Conservation (phyloP, 179 eudicot genomes). For the Silene noctiflora region DNA sequence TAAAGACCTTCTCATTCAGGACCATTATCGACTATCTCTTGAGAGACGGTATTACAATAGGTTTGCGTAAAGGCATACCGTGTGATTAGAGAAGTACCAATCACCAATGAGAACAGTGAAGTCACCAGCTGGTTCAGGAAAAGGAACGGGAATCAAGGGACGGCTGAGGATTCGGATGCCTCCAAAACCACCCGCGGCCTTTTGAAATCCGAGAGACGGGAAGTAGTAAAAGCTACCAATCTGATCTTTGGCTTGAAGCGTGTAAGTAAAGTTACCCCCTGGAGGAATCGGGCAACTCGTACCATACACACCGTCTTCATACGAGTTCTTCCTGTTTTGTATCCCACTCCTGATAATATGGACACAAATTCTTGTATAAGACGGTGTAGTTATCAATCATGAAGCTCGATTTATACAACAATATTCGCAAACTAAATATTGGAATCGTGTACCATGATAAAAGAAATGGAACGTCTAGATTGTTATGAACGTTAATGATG, state of each 20-base stretch:
- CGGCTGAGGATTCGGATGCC: slow-evolving; percentile 7
- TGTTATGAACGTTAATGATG: slow-evolving; percentile 13
- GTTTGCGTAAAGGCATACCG: background rate
- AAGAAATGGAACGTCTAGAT: slow-evolving; percentile 6
- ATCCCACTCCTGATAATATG: background rate
- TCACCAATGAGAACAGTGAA: slow-evolving; percentile 6
- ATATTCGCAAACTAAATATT: background rate
- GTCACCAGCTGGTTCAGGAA: slow-evolving; percentile 9
- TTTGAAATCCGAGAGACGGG: slow-evolving; percentile 10
- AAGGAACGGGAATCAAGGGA: slow-evolving; percentile 1
- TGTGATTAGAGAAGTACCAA: slow-evolving; percentile 10
- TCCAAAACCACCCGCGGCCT: slow-evolving; percentile 12
- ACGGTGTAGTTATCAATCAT: background rate
- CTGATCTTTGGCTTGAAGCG: slow-evolving; percentile 8
- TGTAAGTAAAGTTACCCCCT: background rate
- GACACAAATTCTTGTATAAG: background rate
- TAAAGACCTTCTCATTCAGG: background rate
- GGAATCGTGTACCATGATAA: background rate
- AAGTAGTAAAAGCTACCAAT: slow-evolving; percentile 9
- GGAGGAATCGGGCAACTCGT: slow-evolving; percentile 9
- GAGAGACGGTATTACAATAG: too few species aligned
- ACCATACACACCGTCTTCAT: slow-evolving; percentile 11
- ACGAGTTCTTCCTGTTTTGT: slow-evolving; percentile 8
- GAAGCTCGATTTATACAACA: too few species aligned
- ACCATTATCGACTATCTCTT: too few species aligned